Base-by-base conservation (phyloP, 352 stramenopile genomes). In the Phytophthora citrophthora region DNA sequence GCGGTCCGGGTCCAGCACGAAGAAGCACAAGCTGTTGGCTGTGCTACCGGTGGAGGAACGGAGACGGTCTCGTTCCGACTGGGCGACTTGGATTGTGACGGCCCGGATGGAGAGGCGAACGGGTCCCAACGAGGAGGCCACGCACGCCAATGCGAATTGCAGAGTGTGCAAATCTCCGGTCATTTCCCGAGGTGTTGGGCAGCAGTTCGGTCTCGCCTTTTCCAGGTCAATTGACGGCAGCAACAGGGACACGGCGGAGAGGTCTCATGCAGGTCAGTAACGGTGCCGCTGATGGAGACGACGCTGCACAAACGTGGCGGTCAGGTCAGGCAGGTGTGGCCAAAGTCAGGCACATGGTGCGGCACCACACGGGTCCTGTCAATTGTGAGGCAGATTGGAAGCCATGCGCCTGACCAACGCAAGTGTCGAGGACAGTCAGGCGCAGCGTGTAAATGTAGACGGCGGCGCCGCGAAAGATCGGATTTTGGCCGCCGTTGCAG, bases 71-170 rank as follows among this genome's bases (percentile, higher is more conserved):
- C 49, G 58, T 18, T 66, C 48, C 23, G 31, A 66, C 49, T 66
- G 58, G 27, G 58, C 58, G 48, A 66, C 29, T 50, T 59, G 40
- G 58, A 66, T 66, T 60, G 60, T 61, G 50, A 61, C 51, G 43
- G 47, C 8, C 40, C 23, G 20, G 31, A 32, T 48, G 57, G 31
- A 44, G 29, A 41, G 16, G 45, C 36, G 9, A n/a, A 39, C 32
- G 31, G 53, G 41, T 20, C 20, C 20, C 20, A 20, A 36, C 5
- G 43, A 16, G 38, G 45, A 32, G 53, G 41, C 34, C 12, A 55
- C 32, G 46, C 23, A 47, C 49, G 34, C 34, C 10, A 23, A 20
- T 26, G 47, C 47, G 48, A 65, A 65, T 60, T 60, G 58, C 39
- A 46, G 59, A 60, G 41, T 66, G 58, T 60, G 58, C 58, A 66